Percentiles rank a stretch among this genome's conserved stretches.
Evolutionary conservation across 768 basidiomycete species (phyloP).

Genomic region (Chalciporus sphaerocephalus): DNA sequence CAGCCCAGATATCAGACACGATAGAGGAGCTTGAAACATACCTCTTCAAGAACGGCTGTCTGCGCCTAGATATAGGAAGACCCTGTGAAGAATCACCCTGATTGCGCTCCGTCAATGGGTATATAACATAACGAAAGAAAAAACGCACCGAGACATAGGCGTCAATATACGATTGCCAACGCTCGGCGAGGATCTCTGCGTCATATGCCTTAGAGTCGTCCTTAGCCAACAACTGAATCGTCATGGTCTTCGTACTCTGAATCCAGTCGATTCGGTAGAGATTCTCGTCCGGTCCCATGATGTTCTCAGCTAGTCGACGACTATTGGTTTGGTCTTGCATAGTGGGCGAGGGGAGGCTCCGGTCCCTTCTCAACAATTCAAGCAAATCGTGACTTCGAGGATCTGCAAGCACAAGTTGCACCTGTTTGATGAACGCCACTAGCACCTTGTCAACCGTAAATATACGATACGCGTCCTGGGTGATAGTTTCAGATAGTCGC

Average conservation of each 20-base stretch:
- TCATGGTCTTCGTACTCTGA: constrained; percentile 60
- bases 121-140: not conserved
- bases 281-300: constrained; percentile 72
- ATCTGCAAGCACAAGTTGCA: constrained; percentile 67
- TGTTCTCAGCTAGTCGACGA: constrained; percentile 62
- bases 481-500: not conserved
- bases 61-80: constrained; percentile 43
- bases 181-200: constrained; percentile 66
- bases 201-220: constrained; percentile 75
- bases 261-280: constrained; percentile 79
- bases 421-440: constrained; percentile 86
- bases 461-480: constrained; percentile 74
- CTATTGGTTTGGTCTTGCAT: constrained; percentile 69
- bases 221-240: constrained; percentile 73
- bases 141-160: constrained; percentile 62
- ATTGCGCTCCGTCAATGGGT: not conserved
- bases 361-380: constrained; percentile 65
- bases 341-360: constrained; percentile 53
- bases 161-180: constrained; percentile 79
- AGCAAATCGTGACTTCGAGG: constrained; percentile 67
- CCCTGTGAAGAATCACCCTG: constrained; percentile 59
- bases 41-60: constrained; percentile 65
- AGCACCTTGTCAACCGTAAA: constrained; percentile 95
- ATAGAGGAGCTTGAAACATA: constrained; percentile 26
- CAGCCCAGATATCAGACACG: not conserved